Base-by-base conservation (phyloP, 352 stramenopile genomes). In the Elongisporangium undulatum region DNA sequence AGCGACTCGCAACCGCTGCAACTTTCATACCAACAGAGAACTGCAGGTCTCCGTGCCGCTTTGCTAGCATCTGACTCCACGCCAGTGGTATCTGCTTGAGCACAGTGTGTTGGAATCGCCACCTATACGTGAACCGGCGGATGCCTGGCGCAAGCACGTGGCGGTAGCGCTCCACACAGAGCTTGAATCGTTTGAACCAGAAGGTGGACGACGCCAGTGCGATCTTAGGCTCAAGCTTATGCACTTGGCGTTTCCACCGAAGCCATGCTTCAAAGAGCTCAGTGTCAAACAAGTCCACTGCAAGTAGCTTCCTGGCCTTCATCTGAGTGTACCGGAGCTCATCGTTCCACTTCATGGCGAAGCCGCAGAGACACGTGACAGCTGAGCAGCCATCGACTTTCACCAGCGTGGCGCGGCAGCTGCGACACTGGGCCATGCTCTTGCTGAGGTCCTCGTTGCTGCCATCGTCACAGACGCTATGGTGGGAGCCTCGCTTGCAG, bases 301-400 rank as follows among this genome's bases (percentile, higher is more conserved):
- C 64, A 26, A 78, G 12, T 6, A 70, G 15, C 22, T 63, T 34
- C 19, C 58, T 56, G 53, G 63, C 68, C 49, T 54, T 15, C 38
- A 70, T 21, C 17, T 5, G 26, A 0, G 53, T 64, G 16, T 66
- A 67, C 16, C 49, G 39, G 10, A 63, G 17, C 59, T 82, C 72
- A 13, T 49, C 20, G 0, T 16, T 19, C 75, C 78, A 88, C 49
- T 66, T 55, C 63, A 89, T 83, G 45, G 41, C 23, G 19, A 63
- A 69, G 13, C 76, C 74, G 51, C 76, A 89, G 19, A 81, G 55
- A 53, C 79, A 89, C 16, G 55, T 65, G 39, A 89, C 71, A 12
- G 57, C 51, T 51, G 82, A 66, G 59, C 79, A 89, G 10, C 79
- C 79, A 26, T 82, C 67, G 29, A 75, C 71, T 58, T 82, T 87